These are phyloP conservation scores for Schwanniomyces yamadae DNA, from an alignment of 805 yeast species.

Conservation along the genomic window DNA sequence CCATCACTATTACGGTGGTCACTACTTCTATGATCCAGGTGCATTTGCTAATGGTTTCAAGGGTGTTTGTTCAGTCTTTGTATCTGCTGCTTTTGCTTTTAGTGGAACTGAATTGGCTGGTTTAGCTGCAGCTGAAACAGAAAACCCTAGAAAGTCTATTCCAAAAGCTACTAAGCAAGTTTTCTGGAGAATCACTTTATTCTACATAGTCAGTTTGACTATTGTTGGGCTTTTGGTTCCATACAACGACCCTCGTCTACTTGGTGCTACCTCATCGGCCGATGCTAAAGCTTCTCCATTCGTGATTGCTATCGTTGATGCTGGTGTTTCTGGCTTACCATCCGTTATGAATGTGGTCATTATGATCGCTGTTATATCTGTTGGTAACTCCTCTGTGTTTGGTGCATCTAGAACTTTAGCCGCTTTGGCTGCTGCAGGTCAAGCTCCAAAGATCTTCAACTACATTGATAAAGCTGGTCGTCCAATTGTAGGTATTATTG, in stretches of 20 bases:
- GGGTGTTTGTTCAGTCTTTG: conserved; percentile 37
- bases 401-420: conserved; percentile 72
- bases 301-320: conserved; percentile 64
- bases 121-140: conserved; percentile 38
- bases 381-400: conserved; percentile 72
- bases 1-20: conserved; percentile 33
- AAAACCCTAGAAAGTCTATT: conserved; percentile 35
- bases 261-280: conserved; percentile 42
- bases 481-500: conserved; percentile 37
- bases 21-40: conserved; percentile 29
- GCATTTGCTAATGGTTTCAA: conserved; percentile 38
- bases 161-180: conserved; percentile 45
- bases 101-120: conserved; percentile 41
- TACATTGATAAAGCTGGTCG: conserved; percentile 43
- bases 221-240: conserved; percentile 48
- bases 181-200: conserved; percentile 42
- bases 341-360: conserved; percentile 74
- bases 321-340: conserved; percentile 64
- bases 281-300: conserved; percentile 67
- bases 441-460: conserved; percentile 51
- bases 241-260: conserved; percentile 44
- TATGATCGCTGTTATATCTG: conserved; percentile 68
- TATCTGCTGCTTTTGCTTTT: conserved; percentile 35
- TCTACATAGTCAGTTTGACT: conserved; percentile 34
- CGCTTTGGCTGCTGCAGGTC: conserved; percentile 67